Evolutionary conservation across 352 stramenopile species (phyloP).

Genomic region (Pilasporangium apinafurcum): DNA sequence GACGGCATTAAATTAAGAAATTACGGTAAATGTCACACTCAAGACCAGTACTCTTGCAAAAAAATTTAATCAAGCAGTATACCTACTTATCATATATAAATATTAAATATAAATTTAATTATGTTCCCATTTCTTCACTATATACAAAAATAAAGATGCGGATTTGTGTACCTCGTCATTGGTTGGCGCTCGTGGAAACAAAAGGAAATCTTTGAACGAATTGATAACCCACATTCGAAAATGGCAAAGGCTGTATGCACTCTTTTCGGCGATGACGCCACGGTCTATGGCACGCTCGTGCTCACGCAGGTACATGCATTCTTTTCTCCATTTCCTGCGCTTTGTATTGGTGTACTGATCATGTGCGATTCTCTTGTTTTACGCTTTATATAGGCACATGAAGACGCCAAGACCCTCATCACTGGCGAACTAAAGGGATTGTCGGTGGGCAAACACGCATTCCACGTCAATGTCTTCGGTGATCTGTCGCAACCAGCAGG

Average conservation of each 20-base stretch:
- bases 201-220: no score
- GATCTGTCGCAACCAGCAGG: conserved; percentile 86
- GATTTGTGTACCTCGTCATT: no score
- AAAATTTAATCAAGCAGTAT: no score
- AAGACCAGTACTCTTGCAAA: no score
- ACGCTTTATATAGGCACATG: conserved; percentile 38
- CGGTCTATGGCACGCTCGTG: conserved; percentile 72
- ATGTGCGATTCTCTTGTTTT: neutral
- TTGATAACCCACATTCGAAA: no score
- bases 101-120: no score
- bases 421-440: conserved; percentile 77
- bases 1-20: no score
- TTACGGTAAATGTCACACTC: no score
- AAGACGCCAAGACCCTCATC: conserved; percentile 86
- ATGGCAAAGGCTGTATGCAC: conserved; percentile 86
- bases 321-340: neutral
- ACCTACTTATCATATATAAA: no score
- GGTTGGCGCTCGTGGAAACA: no score
- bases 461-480: conserved; percentile 95
- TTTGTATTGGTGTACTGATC: neutral
- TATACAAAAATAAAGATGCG: no score
- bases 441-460: conserved; percentile 88
- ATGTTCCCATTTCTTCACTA: no score
- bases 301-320: conserved; percentile 52
- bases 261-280: conserved; percentile 78